Evolutionary conservation across 208 protist species (phyloP), one percentile per base, ranked within the genome.

Genomic region (Trypanosoma platydactyli): DNA sequence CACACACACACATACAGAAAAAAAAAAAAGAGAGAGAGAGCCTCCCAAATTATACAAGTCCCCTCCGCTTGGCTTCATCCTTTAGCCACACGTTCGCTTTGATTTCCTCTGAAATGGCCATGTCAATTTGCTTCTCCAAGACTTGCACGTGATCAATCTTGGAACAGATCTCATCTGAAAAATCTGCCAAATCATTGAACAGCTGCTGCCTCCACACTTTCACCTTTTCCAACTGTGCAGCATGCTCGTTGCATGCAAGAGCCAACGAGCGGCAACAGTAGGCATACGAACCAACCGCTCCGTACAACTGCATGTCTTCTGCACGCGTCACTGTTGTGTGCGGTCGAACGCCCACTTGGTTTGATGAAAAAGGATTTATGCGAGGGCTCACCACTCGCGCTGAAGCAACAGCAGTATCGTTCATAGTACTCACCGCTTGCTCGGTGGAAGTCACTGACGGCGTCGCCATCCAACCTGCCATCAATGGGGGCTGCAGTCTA

Each of bases 1-100:
- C n/a, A 58, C 35, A 55, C 42, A 40, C 25, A 55, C 57, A 71
- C 24, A 63, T 56, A n/a, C 65, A 65, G 41, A 33, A 58, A 57
- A n/a, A 53, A 56, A 20, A 75, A 74, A n/a, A 50, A 20, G 1
- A 44, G 42, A 33, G 46, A 38, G 18, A 20, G 15, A 9, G 3
- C 18, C 27, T 57, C 20, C 46, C 18, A 15, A 51, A n/a, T 24
- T 18, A 55, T 18, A 46, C 4, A 60, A 66, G 7, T 1, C 16
- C 24, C 25, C 49, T 27, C 54, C 54, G 33, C 44, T 51, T 58
- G 48, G 49, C 40, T 30, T 58, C 13, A 50, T 58, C 25, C 48
- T 56, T 67, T 51, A 67, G 16, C 51, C 40, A 45, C 20, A 35
- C 42, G 46, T 55, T 54, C 51, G 22, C 13, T 30, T 56, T 24